Evolutionary conservation across 106 monocot genomes (phyloP), one percentile per base, ranked within the genome.

Genomic region (Allium sativum): DNA sequence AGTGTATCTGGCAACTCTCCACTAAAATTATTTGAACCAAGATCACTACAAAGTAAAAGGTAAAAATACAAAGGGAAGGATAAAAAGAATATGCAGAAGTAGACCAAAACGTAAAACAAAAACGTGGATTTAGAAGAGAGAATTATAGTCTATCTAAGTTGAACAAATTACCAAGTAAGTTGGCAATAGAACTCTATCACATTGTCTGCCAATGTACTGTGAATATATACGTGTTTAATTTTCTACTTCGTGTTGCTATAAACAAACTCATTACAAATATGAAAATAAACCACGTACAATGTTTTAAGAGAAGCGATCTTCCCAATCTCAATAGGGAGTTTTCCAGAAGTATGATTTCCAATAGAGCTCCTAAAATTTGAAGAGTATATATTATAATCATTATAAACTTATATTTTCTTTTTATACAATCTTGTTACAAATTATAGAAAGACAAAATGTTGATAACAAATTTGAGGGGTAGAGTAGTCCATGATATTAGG

Each of bases 271-370:
- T 21, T 16, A 48, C 10, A 45, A 62, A 31, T 31, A 48, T 21
- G 1, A 18, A 12, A 12, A 18, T 45, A 48, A 55, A 31, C 31
- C 14, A 40, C 1, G 7, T 72, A 64, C 64, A 72, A 46, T 14
- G 20, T 14, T 64, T 19, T n/a, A 21, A 72, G 64, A 48, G 56
- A 56, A 17, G n/a, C 48, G 31, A 72, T 64, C 62, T 0, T 68
- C 22, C 75, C 79, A n/a, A 84, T 45, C 70, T 76, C 83, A 15
- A 70, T 40, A 0, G 79, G 83, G 31, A 84, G 75, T 6, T 16
- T 42, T 10, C 83, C 78, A 3, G 72, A 69, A 12, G 79, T 54
- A 10, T 66, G 60, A 53, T 82, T 82, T 18, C 73, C 77, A 48
- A 67, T 18, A 64, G 77, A 40, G 18, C 70, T 58, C 58, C 82